Evolutionary conservation across 2,329 filamentous ascomycete species (phyloP), one percentile per base, ranked within the genome.

Genomic region (Phyllosticta paracitricarpa): DNA sequence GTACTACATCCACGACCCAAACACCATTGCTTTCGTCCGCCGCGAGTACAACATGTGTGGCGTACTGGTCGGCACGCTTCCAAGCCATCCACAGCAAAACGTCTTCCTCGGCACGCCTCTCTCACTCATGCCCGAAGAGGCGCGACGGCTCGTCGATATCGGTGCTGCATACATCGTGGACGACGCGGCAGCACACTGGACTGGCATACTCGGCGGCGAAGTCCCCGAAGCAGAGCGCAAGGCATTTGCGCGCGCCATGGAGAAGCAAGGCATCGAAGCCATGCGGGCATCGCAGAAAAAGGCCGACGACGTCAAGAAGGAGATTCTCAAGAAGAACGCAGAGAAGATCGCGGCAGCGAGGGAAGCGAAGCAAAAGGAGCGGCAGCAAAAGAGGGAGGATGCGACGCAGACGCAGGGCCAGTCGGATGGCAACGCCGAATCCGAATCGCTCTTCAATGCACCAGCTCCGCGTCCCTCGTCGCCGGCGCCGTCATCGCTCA

Each of bases 41-140:
- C 85, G 89, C 64, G 80, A 85, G 68, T 84, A 96, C 77, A 86
- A 90, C 72, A 91, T 96, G 68, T 92, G 89, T 70, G 91, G 91
- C 65, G 88, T 94, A 33, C 81, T 96, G 61, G 86, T 89, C 63
- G 94, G 94, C 62, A 92, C 89, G 7, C 85, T 96, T 30, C 93
- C 94, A 1, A 92, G 97, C 75, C 87, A 91, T 62, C 91, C 92
- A 5, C 93, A 95, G 68, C 94, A 99, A 76, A 97, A 96, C 76
- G 83, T 96, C 62, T 97, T 97, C 72, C 83, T 93, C 62, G 90
- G 92, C 54, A 77, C 97, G 57, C 94, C 94, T 2, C 77, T 97
- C 26, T 89, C 97, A 78, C 80, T 99, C 54, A 89, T 94, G 78
- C 87, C 90, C 1, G 94, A 97, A 76, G 94, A 99, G 78, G 92